These are phyloP conservation scores for Turritis glabra DNA, from an alignment of 345 rosid genomes.

Conservation along the genomic window DNA sequence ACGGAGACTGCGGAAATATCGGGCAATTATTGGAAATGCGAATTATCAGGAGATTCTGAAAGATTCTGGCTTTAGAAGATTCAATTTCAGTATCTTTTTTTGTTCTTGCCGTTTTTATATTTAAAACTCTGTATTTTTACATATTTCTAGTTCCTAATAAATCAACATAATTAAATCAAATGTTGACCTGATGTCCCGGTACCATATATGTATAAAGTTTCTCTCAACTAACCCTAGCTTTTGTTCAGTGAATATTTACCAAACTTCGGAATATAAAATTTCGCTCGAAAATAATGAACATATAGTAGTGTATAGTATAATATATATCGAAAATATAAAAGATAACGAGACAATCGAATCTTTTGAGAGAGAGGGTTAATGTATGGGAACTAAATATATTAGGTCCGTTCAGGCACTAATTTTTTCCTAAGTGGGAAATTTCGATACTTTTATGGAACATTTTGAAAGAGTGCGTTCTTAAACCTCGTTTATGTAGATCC, in stretches of 20 bases:
- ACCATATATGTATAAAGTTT: neutral
- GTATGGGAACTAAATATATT: constrained; percentile 3
- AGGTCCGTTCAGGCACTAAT: neutral
- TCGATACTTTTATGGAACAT: too few relatives aligned
- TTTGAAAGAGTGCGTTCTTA: neutral
- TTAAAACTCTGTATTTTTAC: neutral
- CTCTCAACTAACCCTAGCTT: constrained; percentile 13
- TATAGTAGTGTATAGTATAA: neutral
- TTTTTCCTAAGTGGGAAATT: constrained; percentile 1
- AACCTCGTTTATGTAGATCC: neutral
- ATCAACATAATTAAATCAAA: neutral
- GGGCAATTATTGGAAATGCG: constrained; percentile 28
- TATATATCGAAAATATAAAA: neutral
- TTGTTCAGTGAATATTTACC: neutral
- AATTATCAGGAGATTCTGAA: constrained; percentile 32
- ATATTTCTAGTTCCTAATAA: neutral
- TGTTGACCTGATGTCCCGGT: neutral
- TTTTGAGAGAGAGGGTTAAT: neutral
- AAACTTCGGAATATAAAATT: neutral
- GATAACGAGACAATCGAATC: neutral
- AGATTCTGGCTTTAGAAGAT: constrained; percentile 32
- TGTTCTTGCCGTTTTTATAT: neutral
- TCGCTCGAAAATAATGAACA: neutral
- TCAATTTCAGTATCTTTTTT: constrained; percentile 23
- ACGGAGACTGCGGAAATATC: constrained; percentile 19